These are phyloP conservation scores for Deuterostichococcus epilithicus DNA, from an alignment of 139 green algal genomes.

Conservation along the genomic window DNA sequence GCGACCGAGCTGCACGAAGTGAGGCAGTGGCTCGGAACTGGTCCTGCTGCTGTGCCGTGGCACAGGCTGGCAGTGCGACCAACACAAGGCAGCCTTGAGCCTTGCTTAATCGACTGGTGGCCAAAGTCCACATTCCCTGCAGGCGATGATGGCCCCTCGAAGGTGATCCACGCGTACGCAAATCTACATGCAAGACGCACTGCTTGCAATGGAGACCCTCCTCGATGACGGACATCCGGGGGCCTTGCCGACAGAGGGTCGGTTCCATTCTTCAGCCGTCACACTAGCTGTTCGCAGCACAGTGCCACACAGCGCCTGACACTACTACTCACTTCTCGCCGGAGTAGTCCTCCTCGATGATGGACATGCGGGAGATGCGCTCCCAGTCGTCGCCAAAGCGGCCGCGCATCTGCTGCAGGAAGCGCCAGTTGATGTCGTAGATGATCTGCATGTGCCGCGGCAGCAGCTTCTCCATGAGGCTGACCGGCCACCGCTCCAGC, in stretches of 20 bases:
- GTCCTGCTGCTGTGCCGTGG: too few relatives aligned
- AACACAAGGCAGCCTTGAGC: too few relatives aligned
- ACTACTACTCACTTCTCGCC: conserved; percentile 59
- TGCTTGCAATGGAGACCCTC: not conserved
- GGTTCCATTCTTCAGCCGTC: not conserved
- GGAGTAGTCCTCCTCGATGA: conserved; percentile 87
- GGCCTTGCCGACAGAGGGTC: too few relatives aligned
- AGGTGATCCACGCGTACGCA: too few relatives aligned
- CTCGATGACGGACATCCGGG: not conserved
- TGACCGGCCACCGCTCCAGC: conserved; percentile 93
- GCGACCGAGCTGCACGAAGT: not conserved
- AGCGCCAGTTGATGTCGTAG: conserved; percentile 98
- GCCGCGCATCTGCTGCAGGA: conserved; percentile 83
- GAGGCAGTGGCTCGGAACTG: too few relatives aligned
- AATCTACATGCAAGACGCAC: not conserved
- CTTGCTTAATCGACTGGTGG: too few relatives aligned
- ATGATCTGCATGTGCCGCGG: conserved; percentile 99
- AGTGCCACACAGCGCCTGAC: not conserved
- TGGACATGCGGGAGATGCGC: conserved; percentile 81
- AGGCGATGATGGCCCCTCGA: too few relatives aligned
- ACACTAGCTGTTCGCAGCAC: not conserved
- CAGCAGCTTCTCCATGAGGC: conserved; percentile 92
- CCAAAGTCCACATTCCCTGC: too few relatives aligned
- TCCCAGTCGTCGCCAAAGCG: conserved; percentile 84
- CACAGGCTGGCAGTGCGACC: too few relatives aligned